Evolutionary conservation across 176 grass and related monocot species (phyloP).

Genomic region (Paspalum vaginatum): DNA sequence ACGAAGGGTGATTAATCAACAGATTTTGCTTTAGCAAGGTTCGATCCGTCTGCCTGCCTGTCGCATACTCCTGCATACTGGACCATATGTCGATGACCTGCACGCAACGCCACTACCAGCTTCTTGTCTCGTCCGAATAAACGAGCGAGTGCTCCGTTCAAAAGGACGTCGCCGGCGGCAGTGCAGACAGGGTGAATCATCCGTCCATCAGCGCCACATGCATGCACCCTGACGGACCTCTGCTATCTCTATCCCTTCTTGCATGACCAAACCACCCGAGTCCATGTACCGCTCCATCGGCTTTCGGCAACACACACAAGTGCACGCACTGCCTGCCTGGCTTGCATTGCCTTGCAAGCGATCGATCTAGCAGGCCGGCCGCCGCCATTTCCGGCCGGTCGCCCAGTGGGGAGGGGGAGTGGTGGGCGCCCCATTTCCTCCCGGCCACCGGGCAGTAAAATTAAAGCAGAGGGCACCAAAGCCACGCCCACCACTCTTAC

Average conservation of each 20-base stretch:
- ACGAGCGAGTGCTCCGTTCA: slow-evolving; percentile 24
- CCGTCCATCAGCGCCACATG: neutral
- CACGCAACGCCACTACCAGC: too few relatives aligned
- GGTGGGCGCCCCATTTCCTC: slow-evolving; percentile 27
- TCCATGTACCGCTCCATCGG: too few relatives aligned
- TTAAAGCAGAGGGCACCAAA: too few relatives aligned
- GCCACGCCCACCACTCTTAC: slow-evolving; percentile 23
- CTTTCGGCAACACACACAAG: too few relatives aligned
- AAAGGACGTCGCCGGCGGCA: neutral
- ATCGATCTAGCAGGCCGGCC: neutral
- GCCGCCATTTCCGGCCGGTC: too few relatives aligned
- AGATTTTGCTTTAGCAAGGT: neutral
- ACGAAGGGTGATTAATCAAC: neutral
- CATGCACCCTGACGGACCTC: too few relatives aligned
- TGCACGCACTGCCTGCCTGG: neutral
- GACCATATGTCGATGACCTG: too few relatives aligned
- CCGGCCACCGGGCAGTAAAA: neutral
- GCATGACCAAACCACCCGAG: too few relatives aligned
- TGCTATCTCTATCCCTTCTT: too few relatives aligned
- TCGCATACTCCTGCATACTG: too few relatives aligned
- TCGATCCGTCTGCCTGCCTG: neutral
- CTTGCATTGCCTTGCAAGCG: slow-evolving; percentile 43
- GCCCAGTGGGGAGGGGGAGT: neutral
- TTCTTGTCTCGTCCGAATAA: too few relatives aligned
- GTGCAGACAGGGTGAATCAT: slow-evolving; percentile 20